Conservation (phyloP, 2,329 filamentous ascomycete genomes). For the Hypoxylon rubiginosum region DNA sequence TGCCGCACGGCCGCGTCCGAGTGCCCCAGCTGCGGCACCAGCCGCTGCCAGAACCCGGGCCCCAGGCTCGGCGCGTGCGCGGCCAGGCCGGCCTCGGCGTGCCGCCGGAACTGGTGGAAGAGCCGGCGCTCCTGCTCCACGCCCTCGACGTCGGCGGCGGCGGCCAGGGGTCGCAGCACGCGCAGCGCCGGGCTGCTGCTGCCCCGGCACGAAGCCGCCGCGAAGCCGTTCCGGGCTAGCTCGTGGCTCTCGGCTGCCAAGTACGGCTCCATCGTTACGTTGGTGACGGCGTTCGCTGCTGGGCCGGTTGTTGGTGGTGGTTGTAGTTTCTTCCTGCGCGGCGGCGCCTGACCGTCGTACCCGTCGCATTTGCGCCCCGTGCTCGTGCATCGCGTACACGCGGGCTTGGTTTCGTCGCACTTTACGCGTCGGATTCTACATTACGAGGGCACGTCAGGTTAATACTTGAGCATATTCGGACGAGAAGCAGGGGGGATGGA, state of each 20-base stretch:
- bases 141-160: constrained; percentile 54
- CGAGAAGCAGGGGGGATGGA: constrained; percentile 3
- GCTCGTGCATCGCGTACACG: constrained; percentile 53
- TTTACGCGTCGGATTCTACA: constrained; percentile 54
- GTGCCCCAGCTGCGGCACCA: constrained; percentile 51
- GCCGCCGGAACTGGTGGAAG: constrained; percentile 54
- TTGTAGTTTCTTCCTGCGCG: constrained; percentile 25
- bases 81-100: constrained; percentile 49
- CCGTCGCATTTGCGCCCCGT: constrained; percentile 55
- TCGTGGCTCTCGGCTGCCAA: constrained; percentile 23
- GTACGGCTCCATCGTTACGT: constrained; percentile 25
- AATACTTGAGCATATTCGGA: not conserved
- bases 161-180: constrained; percentile 53
- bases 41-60: constrained; percentile 49
- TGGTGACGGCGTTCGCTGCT: not conserved
- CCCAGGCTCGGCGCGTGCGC: constrained; percentile 49
- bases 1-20: constrained; percentile 51
- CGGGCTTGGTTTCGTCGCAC: constrained; percentile 54
- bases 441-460: constrained; percentile 9
- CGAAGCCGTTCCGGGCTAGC: constrained; percentile 44
- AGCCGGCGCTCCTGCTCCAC: constrained; percentile 53
- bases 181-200: constrained; percentile 44
- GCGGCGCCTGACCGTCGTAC: constrained; percentile 48
- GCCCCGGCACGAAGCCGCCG: constrained; percentile 46
- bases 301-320: not conserved